phyloP scores from a whole-genome alignment of 2,329 filamentous ascomycete species.

The Aureobasidium sp. region DNA sequence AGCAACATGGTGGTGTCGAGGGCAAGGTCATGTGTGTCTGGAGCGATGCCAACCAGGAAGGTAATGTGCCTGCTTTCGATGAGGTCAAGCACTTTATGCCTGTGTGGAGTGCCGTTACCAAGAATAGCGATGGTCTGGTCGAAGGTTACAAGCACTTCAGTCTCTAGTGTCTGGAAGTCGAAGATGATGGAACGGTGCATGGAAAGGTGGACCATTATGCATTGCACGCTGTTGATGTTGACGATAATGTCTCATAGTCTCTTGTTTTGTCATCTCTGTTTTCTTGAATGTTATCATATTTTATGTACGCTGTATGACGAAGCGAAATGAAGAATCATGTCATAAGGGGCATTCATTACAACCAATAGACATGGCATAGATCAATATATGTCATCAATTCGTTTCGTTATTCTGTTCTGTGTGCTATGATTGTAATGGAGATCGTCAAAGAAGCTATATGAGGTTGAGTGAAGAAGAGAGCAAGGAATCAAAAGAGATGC shows the following conservation, averaged over 20 bases:
- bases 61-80: constrained; percentile 73
- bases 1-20: constrained; percentile 39
- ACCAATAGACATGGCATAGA: not conserved
- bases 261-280: not conserved
- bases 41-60: constrained; percentile 71
- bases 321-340: not conserved
- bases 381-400: constrained; percentile 1
- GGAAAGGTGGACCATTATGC: not conserved
- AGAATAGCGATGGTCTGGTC: constrained; percentile 69
- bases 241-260: constrained; percentile 8
- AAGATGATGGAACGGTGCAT: not conserved
- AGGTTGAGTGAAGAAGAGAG: not conserved
- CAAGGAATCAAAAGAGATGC: not conserved
- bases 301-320: not conserved
- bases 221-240: constrained; percentile 9
- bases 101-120: constrained; percentile 70
- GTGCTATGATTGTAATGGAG: not conserved
- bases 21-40: constrained; percentile 73
- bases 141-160: constrained; percentile 67
- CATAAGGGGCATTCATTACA: not conserved
- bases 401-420: constrained; percentile 8
- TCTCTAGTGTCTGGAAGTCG: constrained; percentile 15
- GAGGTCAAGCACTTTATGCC: constrained; percentile 72
- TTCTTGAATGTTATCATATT: not conserved
- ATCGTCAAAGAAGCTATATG: constrained; percentile 1